Evolutionary conservation across 1,139 yeast genomes (phyloP), one percentile per base, ranked within the genome.

Genomic region (Insectozyma bohioensis): DNA sequence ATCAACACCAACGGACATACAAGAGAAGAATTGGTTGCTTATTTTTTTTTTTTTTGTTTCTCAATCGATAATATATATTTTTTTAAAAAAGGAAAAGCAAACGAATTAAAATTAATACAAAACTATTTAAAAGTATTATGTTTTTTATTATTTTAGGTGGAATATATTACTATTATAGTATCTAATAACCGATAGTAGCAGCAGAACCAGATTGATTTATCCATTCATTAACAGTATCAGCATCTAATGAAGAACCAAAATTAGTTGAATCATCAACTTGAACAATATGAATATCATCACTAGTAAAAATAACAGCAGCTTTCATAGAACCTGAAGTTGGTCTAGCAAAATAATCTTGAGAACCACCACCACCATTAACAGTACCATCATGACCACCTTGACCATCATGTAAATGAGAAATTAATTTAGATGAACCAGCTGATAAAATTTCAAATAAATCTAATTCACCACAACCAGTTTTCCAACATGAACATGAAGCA

Each of bases 301-400:
- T 73, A 27, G 60, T 48, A 63, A 92, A 90, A 49, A 90, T 67
- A 43, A 78, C 96, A 45, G 96, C 97, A 49, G 95, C 97, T 69
- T 85, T 87, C 72, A 90, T 68, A 33, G 95, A 70, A 13, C 79
- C 74, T 42, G 67, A 55, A 31, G 83, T 75, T 52, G 97, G 97
- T 74, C 98, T 85, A 16, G 62, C 54, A 58, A 92, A 86, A 75
- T 80, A 88, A 64, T 88, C 95, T 48, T 80, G 71, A 41, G 95
- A 72, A 54, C 95, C 96, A 60, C 95, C 95, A 54, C 95, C 95
- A 56, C 82, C 83, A 34, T 45, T 48, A 36, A 52, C 47, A 28
- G 63, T 43, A 30, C 70, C 48, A 47, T 79, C 78, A 42, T 61
- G 47, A 44, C 68, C 58, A 51, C 94, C 95, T 72, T 88, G 96